phyloP scores from a whole-genome alignment of 225 moss, liverwort and hornwort species.

The Polytrichum formosum region DNA sequence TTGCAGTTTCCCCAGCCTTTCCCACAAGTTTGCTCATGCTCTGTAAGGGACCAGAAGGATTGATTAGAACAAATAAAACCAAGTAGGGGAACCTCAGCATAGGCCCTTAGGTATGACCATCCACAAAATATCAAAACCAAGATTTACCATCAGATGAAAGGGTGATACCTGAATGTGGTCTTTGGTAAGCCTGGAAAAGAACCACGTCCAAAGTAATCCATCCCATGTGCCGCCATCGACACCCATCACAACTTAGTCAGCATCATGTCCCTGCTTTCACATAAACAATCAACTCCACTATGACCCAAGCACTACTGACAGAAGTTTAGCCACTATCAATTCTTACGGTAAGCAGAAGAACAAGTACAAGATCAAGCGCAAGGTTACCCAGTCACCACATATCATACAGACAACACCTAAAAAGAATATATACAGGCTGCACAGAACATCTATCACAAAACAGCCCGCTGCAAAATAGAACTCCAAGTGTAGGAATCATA shows the following conservation, averaged over 20 bases:
- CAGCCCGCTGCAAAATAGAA: too few species aligned
- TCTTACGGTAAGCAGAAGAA: too few species aligned
- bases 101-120: neutral
- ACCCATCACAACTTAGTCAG: conserved; percentile 67
- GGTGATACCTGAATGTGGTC: conserved; percentile 76
- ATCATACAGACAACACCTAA: too few species aligned
- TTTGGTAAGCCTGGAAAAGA: conserved; percentile 72
- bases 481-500: too few species aligned
- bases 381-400: too few species aligned
- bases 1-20: conserved; percentile 86
- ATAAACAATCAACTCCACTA: conserved; percentile 21
- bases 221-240: conserved; percentile 32
- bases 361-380: too few species aligned
- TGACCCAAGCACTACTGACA: conserved; percentile 1
- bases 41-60: conserved; percentile 28
- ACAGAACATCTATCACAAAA: too few species aligned
- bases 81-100: neutral
- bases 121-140: neutral
- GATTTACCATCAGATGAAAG: too few species aligned
- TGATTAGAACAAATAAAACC: neutral
- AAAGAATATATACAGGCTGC: too few species aligned
- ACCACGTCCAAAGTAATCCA: conserved; percentile 29
- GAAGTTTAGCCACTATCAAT: too few species aligned
- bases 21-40: conserved; percentile 81
- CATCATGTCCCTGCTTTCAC: conserved; percentile 54